A percentile compares a stretch with the other conserved stretches of the same genome.
These are phyloP conservation scores for Suhomyces choctaworum DNA, from an alignment of 1,139 yeast genomes.

Conservation along the genomic window DNA sequence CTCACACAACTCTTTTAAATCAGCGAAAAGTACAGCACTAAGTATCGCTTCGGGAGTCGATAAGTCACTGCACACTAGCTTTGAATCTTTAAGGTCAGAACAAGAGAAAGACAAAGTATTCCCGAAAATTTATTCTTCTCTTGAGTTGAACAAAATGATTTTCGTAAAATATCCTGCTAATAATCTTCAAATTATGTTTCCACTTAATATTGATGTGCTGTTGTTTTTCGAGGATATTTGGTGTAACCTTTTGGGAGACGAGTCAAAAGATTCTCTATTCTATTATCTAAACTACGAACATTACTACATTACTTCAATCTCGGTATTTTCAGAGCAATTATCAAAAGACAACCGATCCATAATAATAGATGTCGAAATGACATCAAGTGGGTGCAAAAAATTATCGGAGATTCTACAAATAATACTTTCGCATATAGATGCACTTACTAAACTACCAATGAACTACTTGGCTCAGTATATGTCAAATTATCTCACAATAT, in stretches of 20 bases:
- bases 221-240: slow-evolving; percentile 42
- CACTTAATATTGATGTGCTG: slow-evolving; percentile 19
- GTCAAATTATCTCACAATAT: slow-evolving; percentile 47
- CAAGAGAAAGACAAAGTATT: too few relatives aligned
- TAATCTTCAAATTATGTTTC: slow-evolving; percentile 40
- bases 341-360: slow-evolving; percentile 33
- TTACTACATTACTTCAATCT: slow-evolving; percentile 33
- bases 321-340: slow-evolving; percentile 42
- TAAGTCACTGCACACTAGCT: not conserved
- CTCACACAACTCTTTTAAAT: not conserved
- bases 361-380: slow-evolving; percentile 48
- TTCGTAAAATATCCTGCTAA: slow-evolving; percentile 11
- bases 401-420: slow-evolving; percentile 27
- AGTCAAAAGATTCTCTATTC: slow-evolving; percentile 43
- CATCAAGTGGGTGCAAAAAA: slow-evolving; percentile 37
- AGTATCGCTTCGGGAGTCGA: not conserved
- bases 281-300: slow-evolving; percentile 29
- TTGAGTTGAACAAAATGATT: slow-evolving; percentile 8
- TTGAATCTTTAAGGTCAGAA: not conserved
- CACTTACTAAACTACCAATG: slow-evolving; percentile 7
- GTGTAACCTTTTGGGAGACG: slow-evolving; percentile 65
- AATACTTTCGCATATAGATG: slow-evolving; percentile 28
- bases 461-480: slow-evolving; percentile 24
- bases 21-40: not conserved
- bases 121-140: not conserved